Conservation (phyloP, 345 rosid species). For the Euphorbia peplus region DNA sequence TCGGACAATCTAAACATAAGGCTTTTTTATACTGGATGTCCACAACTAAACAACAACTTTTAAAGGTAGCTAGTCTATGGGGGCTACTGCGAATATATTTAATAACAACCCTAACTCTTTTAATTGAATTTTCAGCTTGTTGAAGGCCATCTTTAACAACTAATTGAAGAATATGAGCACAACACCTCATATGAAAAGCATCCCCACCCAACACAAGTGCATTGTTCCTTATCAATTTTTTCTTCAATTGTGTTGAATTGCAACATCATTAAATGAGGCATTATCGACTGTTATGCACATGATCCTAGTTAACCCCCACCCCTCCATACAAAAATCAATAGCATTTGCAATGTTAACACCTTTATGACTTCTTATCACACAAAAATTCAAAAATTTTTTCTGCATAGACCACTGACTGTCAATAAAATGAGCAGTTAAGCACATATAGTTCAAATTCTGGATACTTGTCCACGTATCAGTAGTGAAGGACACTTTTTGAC, state of each 20-base stretch:
- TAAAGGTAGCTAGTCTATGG: background rate
- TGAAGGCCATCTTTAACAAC: background rate
- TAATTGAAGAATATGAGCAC: background rate
- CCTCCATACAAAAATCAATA: background rate
- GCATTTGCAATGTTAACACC: background rate
- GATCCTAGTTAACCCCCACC: background rate
- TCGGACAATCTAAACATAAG: background rate
- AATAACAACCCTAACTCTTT: background rate
- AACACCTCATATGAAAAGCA: background rate
- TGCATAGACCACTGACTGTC: background rate
- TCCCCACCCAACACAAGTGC: background rate
- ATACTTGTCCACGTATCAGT: background rate
- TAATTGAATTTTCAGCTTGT: background rate
- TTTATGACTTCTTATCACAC: background rate
- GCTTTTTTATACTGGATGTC: background rate
- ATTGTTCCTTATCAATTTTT: no score
- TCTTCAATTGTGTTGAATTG: background rate
- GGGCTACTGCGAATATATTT: background rate
- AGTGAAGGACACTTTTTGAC: background rate
- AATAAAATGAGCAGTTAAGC: constrained; percentile 1
- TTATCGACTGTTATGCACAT: background rate
- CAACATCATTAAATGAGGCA: background rate
- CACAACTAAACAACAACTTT: no score
- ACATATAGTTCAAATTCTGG: background rate
- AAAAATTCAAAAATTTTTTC: background rate